Base-by-base conservation (phyloP, 306 rosid genomes). In the Phaseolus lunatus region DNA sequence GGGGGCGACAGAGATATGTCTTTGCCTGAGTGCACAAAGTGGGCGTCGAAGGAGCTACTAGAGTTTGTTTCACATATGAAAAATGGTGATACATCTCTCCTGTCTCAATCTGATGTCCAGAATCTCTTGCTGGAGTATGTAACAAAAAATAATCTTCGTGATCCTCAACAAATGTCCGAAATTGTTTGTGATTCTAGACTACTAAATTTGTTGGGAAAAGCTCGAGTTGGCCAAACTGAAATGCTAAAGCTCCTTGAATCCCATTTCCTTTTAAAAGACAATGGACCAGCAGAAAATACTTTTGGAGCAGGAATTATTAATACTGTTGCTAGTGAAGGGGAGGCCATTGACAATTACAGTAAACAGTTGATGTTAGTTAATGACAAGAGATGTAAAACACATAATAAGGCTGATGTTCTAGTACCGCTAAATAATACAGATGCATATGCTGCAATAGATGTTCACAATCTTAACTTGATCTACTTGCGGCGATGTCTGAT, bases 31-130 rank as follows among this genome's bases (percentile, higher is more conserved):
- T 84, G 89, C 80, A 68, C 85, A 29, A 77, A 45, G 61, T 96
- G 99, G 99, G 99, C 98, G 72, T 78, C 97, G 10, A 88, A 87
- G 70, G 99, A 88, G 86, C 97, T 96, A 72, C 80, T 92, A 80
- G 96, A 92, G 83, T 92, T 96, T 85, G 99, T 96, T 87, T 85
- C 93, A 20, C 89, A 92, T 75, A 85, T 92, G 94, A 91, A 81
- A 86, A 87, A 89, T 85, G 98, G 97, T 26, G 94, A 92, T 74
- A 83, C 84, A 19, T 85, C 98, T 35, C 71, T 72, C 61, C 73
- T 88, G 76, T 75, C 98, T 23, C 96, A 83, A 84, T 88, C 78
- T 75, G 99, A 88, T 54, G 94, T 85, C 13, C 89, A 96, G 81
- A 79, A 22, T 41, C 90, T 96, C 75, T 49, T 96, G 90, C 87